Base-by-base conservation (phyloP, 176 grass and related monocot species). In the Phoenix roebelenii region DNA sequence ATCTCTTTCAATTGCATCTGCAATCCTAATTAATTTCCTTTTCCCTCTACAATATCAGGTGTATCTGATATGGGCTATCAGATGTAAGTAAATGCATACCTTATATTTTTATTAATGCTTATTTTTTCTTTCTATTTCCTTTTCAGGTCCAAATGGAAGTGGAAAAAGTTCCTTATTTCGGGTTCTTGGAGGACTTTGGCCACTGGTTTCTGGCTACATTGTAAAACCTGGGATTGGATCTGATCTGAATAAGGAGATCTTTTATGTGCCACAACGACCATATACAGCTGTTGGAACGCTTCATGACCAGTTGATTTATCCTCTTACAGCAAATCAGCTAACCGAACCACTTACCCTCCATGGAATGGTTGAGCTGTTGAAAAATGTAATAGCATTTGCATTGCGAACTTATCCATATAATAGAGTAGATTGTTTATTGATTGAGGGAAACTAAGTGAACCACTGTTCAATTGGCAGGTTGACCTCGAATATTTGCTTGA, bases 201-300 rank as follows among this genome's bases (percentile, higher is more conserved):
- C 93, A 49, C 76, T 98, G 17, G 72, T 98, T 66, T 88, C 93
- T 76, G 93, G 93, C 60, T 73, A 92, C 74, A 98, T 98, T 92
- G 84, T 85, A 66, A 98, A 98, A 80, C 93, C 93, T 75, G 93
- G 93, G 70, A 79, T 98, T 74, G 93, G 93, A 71, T 91, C 84
- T 4, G 84, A 98, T 88, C 87, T 98, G 51, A 98, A 98, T 72
- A 98, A 98, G 76, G 93, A 98, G 77, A 98, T 98, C 16, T 98
- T 98, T 77, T 98, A 98, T 88, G 93, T 98, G 23, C 93, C 93
- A 22, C 93, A 98, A 82, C 86, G 93, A 53, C 93, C 93, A 63
- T 98, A 98, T 70, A 98, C 93, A 83, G 93, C 87, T 75, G 93
- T 98, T 77, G 93, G 93, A 66, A 98, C 93, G 53, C 93, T 98